Evolutionary conservation across 495 filamentous ascomycete genomes (phyloP).

Genomic region (Penicillium arizonense): DNA sequence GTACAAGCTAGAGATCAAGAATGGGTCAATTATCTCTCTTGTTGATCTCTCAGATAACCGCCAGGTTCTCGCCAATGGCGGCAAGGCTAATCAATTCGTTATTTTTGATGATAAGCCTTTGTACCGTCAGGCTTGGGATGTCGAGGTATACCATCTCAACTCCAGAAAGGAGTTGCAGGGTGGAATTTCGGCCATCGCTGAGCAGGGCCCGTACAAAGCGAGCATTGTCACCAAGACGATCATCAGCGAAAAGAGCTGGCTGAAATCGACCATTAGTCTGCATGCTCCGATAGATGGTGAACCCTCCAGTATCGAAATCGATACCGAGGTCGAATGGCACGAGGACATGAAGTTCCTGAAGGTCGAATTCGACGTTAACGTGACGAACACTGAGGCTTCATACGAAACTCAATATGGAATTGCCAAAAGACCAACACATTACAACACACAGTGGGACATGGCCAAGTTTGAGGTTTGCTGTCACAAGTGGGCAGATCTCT

Average conservation of each 20-base stretch:
- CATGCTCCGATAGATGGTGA: conserved; percentile 57
- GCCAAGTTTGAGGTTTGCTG: conserved; percentile 98
- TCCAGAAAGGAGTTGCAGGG: conserved; percentile 73
- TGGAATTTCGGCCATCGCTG: conserved; percentile 63
- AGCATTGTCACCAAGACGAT: conserved; percentile 76
- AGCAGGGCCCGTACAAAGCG: conserved; percentile 68
- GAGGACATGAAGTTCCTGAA: conserved; percentile 98
- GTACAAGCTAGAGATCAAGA: conserved; percentile 65
- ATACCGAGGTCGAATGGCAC: conserved; percentile 84
- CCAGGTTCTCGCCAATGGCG: conserved; percentile 76
- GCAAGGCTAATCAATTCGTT: conserved; percentile 86
- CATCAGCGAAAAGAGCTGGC: conserved; percentile 84
- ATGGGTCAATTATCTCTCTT: conserved; percentile 78
- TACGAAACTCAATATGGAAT: conserved; percentile 96
- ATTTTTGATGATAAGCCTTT: conserved; percentile 97
- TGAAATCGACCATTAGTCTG: conserved; percentile 83
- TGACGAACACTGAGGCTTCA: conserved; percentile 85
- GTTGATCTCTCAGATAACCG: conserved; percentile 67
- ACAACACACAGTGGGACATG: conserved; percentile 96
- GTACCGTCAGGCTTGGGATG: conserved; percentile 99
- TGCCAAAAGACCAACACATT: conserved; percentile 84
- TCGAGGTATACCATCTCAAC: conserved; percentile 92
- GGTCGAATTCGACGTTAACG: conserved; percentile 94
- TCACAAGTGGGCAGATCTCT: conserved; percentile 96
- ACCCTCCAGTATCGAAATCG: conserved; percentile 72